Evolutionary conservation across 441 rosid species (phyloP), one percentile per base, ranked within the genome.

Genomic region (Erodium texanum): DNA sequence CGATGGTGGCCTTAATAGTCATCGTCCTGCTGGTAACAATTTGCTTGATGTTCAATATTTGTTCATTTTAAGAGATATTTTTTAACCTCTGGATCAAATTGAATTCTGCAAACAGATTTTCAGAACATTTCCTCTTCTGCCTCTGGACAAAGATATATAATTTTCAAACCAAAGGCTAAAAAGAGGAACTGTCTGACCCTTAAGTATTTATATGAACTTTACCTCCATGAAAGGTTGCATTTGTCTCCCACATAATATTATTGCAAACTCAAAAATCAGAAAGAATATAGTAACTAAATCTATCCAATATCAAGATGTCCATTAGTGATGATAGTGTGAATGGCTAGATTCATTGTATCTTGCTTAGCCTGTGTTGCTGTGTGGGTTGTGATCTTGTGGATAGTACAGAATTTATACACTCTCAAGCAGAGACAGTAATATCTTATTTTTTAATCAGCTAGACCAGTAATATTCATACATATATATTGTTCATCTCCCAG

Each of bases 1-100:
- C 68, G 82, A 85, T 76, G 87, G 85, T 62, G 91, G 96, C 72
- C 89, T 89, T 68, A 89, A 85, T 79, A 75, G 75, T 66, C 91
- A 72, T 59, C 82, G 79, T 19, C 76, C 80, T 70, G 79, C 84
- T 66, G 97, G 99, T 91, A 81, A 74, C 59, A 66, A 59, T 56
- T 64, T 66, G 27, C 20, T 24, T 68, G 59, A 66, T 19, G 18
- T 62, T 62, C 34, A 6, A 6, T 62, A 3, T 59, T 59, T 59
- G 64, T 59, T 59, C 23, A 12, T 11, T 10, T 58, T 58, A 58
- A 20, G 23, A 52, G 62, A 22, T 19, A 20, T 20, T 61, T 61
- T 22, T 61, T 34, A 61, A 59, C 63, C 63, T 59, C 22, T 22
- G 63, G 7, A 23, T 59, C n/a, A 59, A 22, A 59, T 5, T 6